A percentile compares a stretch with the other conserved stretches of the same genome.
phyloP scores from a whole-genome alignment of 208 protist species.

The Phytomonas sp. region DNA sequence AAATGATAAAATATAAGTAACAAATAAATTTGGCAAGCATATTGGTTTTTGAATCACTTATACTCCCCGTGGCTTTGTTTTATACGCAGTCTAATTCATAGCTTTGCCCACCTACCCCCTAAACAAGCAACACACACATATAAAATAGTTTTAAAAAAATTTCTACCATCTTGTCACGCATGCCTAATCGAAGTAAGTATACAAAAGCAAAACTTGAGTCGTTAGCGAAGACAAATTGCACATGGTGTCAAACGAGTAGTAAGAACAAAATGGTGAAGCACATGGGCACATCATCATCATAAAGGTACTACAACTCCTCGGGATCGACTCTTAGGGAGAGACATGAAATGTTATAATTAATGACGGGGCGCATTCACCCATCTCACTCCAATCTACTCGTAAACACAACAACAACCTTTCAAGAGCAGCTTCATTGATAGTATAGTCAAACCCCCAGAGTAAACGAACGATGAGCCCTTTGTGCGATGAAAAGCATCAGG shows the following conservation, averaged over 20 bases:
- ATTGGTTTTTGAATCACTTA: not conserved
- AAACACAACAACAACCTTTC: constrained; percentile 39
- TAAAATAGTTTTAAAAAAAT: not conserved
- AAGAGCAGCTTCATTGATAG: constrained; percentile 13
- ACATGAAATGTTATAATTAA: constrained; percentile 61
- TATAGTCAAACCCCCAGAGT: constrained; percentile 55
- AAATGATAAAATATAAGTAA: not conserved
- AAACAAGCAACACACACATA: not conserved
- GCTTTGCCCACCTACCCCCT: not conserved
- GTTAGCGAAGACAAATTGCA: not conserved
- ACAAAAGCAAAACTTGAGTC: not conserved
- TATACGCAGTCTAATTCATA: not conserved
- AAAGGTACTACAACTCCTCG: constrained; percentile 36
- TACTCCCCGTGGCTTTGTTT: not conserved
- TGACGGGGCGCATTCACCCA: constrained; percentile 55
- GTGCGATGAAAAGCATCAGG: constrained; percentile 45
- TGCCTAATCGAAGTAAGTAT: not conserved
- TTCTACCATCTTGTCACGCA: not conserved
- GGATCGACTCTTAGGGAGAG: constrained; percentile 41
- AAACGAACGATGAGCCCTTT: constrained; percentile 23
- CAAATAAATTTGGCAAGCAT: not conserved
- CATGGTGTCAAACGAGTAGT: constrained; percentile 48
- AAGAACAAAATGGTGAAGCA: constrained; percentile 33
- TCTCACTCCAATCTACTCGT: constrained; percentile 25
- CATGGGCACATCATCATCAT: constrained; percentile 24